phyloP scores from a whole-genome alignment of 1,284 basidiomycete genomes.

The Rhizoctonia solani region DNA sequence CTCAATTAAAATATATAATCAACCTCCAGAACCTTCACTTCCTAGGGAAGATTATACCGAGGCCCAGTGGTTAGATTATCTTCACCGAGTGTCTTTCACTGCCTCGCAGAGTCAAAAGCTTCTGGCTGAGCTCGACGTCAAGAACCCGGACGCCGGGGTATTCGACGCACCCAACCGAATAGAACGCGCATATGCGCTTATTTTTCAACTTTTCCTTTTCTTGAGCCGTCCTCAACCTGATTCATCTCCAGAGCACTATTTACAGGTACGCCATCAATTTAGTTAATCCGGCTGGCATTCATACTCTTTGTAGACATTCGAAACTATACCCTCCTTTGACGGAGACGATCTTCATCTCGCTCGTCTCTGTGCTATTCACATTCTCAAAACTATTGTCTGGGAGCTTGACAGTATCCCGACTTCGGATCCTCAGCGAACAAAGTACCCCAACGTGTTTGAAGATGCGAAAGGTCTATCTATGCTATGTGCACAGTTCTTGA shows the following conservation, averaged over 20 bases:
- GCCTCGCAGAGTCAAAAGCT: conserved; percentile 16
- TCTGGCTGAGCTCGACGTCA: neutral
- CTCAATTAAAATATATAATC: neutral
- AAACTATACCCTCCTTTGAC: conserved; percentile 18
- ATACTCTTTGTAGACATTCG: neutral
- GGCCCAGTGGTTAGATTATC: conserved; percentile 24
- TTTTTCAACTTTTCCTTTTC: conserved; percentile 23
- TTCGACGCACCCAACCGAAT: conserved; percentile 24
- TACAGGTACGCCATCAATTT: neutral
- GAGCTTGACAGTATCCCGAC: conserved; percentile 10
- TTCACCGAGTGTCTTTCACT: neutral
- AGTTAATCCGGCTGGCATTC: too few relatives aligned
- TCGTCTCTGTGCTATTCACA: conserved; percentile 13
- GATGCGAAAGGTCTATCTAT: conserved; percentile 9
- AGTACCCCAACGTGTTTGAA: conserved; percentile 29
- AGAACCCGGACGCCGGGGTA: conserved; percentile 10
- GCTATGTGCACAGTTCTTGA: neutral
- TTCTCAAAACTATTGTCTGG: conserved; percentile 31
- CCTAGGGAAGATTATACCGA: conserved; percentile 16
- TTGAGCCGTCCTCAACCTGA: conserved; percentile 29
- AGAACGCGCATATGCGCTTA: conserved; percentile 30
- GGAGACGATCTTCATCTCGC: conserved; percentile 22
- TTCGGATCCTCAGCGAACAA: conserved; percentile 15
- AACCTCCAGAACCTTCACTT: neutral
- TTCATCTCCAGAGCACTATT: conserved; percentile 19